Evolutionary conservation across 2,329 filamentous ascomycete genomes (phyloP), one percentile per base, ranked within the genome.

Genomic region (Berkeleyomyces basicola): DNA sequence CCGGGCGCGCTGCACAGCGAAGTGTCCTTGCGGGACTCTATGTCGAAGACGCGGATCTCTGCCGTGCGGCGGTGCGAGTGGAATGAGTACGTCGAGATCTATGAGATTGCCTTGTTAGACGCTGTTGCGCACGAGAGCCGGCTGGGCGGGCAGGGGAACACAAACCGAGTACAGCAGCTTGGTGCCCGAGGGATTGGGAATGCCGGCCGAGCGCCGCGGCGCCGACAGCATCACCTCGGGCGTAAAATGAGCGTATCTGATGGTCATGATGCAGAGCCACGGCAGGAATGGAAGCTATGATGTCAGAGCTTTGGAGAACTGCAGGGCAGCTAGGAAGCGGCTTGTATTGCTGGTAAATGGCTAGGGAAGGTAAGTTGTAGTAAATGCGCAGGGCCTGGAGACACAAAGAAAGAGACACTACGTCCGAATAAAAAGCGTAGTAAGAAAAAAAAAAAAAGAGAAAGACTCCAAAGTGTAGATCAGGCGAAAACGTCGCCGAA

Each of bases 71-170:
- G 78, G 70, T 95, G 89, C 0, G 82, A 79, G 46, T 86, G 78
- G 72, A 96, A 96, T 4, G 84, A 91, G 72, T 95, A 96, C 1
- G 85, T 83, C 0, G 86, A 88, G 14, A 84, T 77, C 72, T 84
- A 71, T 61, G 36, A 42, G 5, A 44, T 9, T 10, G 37, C 4
- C 10, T 37, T 7, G 49, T 55, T 39, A 55, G 49, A 10, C 49
- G 23, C 23, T 23, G 23, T 23, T 33, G 49, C 36, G n/a, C 2
- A 36, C 10, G 16, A 42, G 23, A 53, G 36, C 10, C 16, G 7
- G 37, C 9, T 37, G 14, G 40, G 42, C 61, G 61, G 36, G 42
- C 14, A 37, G 2, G 23, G 57, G 31, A 63, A 66, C 40, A 67
- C 73, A 67, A 68, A 84, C 81, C 49, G 82, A 83, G 70, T 85